phyloP scores from a whole-genome alignment of 177 flowering plant genomes.

The Vitis hybrid region DNA sequence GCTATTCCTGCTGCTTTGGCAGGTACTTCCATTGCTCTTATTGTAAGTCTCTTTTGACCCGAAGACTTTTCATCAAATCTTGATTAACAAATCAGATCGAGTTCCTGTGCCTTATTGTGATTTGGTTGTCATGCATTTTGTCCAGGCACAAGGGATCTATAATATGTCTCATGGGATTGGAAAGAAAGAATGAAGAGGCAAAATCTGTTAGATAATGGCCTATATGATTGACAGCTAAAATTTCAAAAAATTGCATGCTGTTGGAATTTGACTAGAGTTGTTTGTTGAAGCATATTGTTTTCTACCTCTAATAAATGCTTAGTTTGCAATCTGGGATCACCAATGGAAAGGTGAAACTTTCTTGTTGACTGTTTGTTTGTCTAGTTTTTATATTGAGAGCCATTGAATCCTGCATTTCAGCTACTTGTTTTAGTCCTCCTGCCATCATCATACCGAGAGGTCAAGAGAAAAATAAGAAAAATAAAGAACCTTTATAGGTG shows the following conservation, averaged over 20 bases:
- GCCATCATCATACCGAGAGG: too few species aligned
- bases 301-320: conserved; percentile 8
- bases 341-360: neutral
- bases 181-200: conserved; percentile 60
- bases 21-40: conserved; percentile 35
- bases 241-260: neutral
- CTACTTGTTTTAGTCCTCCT: too few species aligned
- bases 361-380: too few species aligned
- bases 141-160: conserved; percentile 73
- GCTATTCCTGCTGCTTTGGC: conserved; percentile 80
- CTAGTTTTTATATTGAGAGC: too few species aligned
- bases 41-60: conserved; percentile 44
- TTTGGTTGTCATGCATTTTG: neutral
- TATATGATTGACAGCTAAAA: neutral
- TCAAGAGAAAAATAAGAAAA: too few species aligned
- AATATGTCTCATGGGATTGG: conserved; percentile 84
- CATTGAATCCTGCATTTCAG: too few species aligned
- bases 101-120: neutral
- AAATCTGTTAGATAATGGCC: neutral
- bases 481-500: too few species aligned
- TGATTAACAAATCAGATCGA: neutral
- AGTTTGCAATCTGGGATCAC: neutral
- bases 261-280: neutral
- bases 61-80: neutral
- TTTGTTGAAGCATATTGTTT: neutral